Evolutionary conservation across 177 flowering plant species (phyloP).

Genomic region (Vitis hybrid): DNA sequence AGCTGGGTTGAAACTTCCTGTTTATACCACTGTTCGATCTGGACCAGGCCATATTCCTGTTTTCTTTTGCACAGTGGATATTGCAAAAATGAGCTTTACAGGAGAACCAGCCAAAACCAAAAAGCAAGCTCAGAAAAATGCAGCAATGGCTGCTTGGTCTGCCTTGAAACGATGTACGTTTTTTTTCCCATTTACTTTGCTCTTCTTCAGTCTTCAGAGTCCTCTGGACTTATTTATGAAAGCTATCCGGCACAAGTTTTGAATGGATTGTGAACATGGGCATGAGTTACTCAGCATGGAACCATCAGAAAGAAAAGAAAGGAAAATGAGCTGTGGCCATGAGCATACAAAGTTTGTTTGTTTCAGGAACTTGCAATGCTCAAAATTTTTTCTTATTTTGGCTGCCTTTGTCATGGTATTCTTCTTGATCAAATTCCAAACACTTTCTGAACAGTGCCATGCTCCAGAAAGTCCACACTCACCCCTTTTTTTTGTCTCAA

Average conservation of each 20-base stretch:
- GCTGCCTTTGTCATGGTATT: too few species aligned
- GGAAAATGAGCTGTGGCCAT: too few species aligned
- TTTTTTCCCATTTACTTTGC: not conserved
- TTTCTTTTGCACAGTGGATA: conserved; percentile 42
- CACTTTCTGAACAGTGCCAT: too few species aligned
- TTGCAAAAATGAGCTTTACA: conserved; percentile 47
- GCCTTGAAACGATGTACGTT: conserved; percentile 41
- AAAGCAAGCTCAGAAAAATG: conserved; percentile 59
- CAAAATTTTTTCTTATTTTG: too few species aligned
- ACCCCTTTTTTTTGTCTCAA: too few species aligned
- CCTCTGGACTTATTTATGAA: not conserved
- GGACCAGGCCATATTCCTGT: conserved; percentile 50
- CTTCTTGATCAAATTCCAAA: too few species aligned
- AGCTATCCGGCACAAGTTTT: not conserved
- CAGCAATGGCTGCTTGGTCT: conserved; percentile 54
- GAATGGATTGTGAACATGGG: not conserved
- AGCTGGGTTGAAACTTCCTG: conserved; percentile 40
- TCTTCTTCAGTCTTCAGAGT: too few species aligned
- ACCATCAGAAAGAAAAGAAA: not conserved
- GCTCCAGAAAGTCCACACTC: too few species aligned
- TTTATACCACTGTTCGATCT: conserved; percentile 43
- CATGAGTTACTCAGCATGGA: too few species aligned
- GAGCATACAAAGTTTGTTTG: too few species aligned
- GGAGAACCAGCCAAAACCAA: conserved; percentile 52
- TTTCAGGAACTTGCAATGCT: too few species aligned